Evolutionary conservation across 768 basidiomycete genomes (phyloP), one percentile per base, ranked within the genome.

Genomic region (Udeniomyces megalosporus): DNA sequence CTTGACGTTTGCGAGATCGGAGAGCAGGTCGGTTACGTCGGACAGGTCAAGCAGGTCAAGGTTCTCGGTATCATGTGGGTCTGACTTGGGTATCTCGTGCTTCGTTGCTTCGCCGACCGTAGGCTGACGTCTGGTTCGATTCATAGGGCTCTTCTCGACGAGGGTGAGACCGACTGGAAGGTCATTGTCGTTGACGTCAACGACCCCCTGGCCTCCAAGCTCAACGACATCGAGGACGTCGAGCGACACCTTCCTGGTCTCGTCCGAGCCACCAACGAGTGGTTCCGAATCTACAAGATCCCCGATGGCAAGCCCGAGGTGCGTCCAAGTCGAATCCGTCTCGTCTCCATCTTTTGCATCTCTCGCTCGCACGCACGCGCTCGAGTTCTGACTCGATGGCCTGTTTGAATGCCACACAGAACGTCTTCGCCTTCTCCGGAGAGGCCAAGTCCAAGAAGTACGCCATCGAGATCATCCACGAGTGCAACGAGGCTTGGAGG

Each of bases 381-480:
- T 91, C 91, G 84, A 91, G 90, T 77, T 90, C 4, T 15, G 34
- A 24, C 14, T 6, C n/a, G n/a, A n/a, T 60, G 4, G 3, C 55
- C 29, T n/a, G n/a, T 63, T 15, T 49, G n/a, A 42, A 8, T 29
- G 20, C 46, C 32, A 31, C 57, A 65, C 59, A 96, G 78, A 99
- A 99, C 78, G 84, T 85, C 67, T 99, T 99, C 71, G 95, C 95
- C 20, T 99, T 99, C 82, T 92, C 89, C 58, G 95, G 95, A 62
- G 95, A 99, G 77, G 93, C 93, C 67, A 99, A 97, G 80, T 95
- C 95, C 80, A 95, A 93, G 81, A 95, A 93, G 75, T 99, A 97
- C 73, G 95, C 95, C 34, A 89, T 87, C 58, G 93, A 97, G 77
- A 95, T 97, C 77, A 86, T 99, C 72, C 92, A 95, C 75, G 95